Base-by-base conservation (phyloP, 2,329 filamentous ascomycete genomes). In the Penicillium sp. region DNA sequence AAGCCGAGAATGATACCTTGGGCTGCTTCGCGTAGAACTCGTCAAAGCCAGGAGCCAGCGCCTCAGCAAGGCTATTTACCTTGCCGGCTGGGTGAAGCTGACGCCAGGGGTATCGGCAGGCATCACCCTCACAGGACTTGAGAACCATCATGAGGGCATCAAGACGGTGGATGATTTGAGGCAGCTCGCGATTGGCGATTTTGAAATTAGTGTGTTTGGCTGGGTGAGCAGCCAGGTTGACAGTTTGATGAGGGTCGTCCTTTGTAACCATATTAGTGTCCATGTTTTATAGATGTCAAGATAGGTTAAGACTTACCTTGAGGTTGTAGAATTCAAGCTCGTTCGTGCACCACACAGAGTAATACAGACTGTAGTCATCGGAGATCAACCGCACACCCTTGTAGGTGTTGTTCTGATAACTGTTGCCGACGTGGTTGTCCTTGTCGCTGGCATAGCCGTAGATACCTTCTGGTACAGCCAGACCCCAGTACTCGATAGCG, bases 281-380 rank as follows among this genome's bases (percentile, higher is more conserved):
- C 37, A 26, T 40, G 22, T 34, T 18, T 11, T 4, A 11, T 24
- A 36, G 27, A 18, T 20, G 18, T 16, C 28, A 28, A 7, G 22
- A 13, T 10, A 39, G 8, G 22, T 4, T 4, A 31, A 18, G 13
- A 57, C 68, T 50, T 61, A 78, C 79, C 57, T 71, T 76, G 31
- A 84, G 57, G 51, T 86, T 75, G 59, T 86, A 87, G 2, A 85
- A 73, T 61, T 87, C 82, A 45, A 80, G 77, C 57, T 85, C 82
- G 42, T 81, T 80, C 11, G 69, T 84, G 58, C 84, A 87, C 82
- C 83, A 87, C 0, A 85, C 80, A 0, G 80, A 76, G 56, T 87
- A 87, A 50, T 81, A 80, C 4, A 86, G 61, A 56, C 77, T 79
- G 57, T 85, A 86, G 4, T 68, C 64, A 2, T 74, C 60, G 0